Percentiles rank a stretch among this genome's conserved stretches.
These are phyloP conservation scores for Colletotrichum sp. DNA, from an alignment of 2,329 filamentous ascomycete genomes.

Conservation along the genomic window DNA sequence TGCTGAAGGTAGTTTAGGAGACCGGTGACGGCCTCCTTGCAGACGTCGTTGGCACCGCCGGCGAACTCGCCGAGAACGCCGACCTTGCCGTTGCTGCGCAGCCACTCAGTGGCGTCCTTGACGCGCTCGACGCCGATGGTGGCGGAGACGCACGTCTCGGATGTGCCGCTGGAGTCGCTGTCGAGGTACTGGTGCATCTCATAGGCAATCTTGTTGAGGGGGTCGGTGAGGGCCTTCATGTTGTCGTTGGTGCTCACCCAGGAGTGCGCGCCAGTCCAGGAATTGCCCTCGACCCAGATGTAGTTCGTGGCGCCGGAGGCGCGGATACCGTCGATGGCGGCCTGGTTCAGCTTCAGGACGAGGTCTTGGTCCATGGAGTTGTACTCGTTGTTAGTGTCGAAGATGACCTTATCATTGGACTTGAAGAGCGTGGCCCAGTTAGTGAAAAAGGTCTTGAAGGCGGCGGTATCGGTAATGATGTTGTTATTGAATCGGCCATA, in stretches of 20 bases:
- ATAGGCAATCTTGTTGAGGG: slow-evolving; percentile 47
- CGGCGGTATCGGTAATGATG: slow-evolving; percentile 52
- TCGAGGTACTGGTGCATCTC: slow-evolving; percentile 61
- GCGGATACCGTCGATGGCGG: slow-evolving; percentile 62
- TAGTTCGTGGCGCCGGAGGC: slow-evolving; percentile 54
- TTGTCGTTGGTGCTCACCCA: slow-evolving; percentile 35
- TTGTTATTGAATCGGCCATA: slow-evolving; percentile 52
- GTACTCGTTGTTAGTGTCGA: slow-evolving; percentile 67
- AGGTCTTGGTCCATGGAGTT: slow-evolving; percentile 61
- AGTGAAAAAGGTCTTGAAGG: slow-evolving; percentile 58
- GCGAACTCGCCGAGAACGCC: slow-evolving; percentile 57
- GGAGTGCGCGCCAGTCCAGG: slow-evolving; percentile 47
- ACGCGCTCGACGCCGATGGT: slow-evolving; percentile 49
- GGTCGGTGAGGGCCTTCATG: slow-evolving; percentile 47
- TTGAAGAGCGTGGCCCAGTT: slow-evolving; percentile 54
- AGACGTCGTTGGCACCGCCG: slow-evolving; percentile 50
- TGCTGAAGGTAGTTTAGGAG: slow-evolving; percentile 52
- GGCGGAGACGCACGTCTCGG: slow-evolving; percentile 42
- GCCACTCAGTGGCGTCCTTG: slow-evolving; percentile 49
- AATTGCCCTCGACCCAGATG: slow-evolving; percentile 56
- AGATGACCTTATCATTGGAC: slow-evolving; percentile 55
- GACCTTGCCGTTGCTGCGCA: slow-evolving; percentile 51
- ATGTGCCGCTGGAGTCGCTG: slow-evolving; percentile 50
- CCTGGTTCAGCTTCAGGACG: slow-evolving; percentile 61
- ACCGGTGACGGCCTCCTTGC: slow-evolving; percentile 50